These are phyloP conservation scores for Panicum miliaceum DNA, from an alignment of 176 grass and related monocot species.

Conservation along the genomic window DNA sequence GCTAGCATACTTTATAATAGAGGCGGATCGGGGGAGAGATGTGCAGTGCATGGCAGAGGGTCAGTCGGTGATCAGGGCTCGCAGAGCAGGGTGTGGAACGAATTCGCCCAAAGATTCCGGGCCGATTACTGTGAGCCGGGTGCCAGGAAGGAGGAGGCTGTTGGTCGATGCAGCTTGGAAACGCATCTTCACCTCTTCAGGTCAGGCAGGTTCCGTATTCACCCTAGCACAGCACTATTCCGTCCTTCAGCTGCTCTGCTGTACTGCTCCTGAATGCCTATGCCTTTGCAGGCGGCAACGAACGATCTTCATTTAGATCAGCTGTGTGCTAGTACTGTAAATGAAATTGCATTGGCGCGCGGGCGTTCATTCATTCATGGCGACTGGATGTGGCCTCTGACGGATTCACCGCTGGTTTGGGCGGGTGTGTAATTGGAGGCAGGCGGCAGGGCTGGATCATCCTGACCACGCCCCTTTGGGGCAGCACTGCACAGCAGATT, in stretches of 20 bases:
- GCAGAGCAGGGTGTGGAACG: slow-evolving; percentile 3
- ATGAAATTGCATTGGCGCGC: neutral
- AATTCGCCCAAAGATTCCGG: slow-evolving; percentile 23
- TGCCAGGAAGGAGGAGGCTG: neutral
- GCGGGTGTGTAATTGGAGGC: too few species aligned
- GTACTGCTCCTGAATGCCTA: neutral
- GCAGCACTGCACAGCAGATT: too few species aligned
- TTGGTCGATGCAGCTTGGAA: neutral
- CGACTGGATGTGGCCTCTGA: neutral
- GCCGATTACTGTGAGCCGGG: neutral
- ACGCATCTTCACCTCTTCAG: neutral
- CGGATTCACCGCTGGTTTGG: too few species aligned
- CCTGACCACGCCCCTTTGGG: neutral
- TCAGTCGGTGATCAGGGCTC: neutral
- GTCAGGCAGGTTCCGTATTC: neutral
- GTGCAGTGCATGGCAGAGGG: neutral
- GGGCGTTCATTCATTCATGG: slow-evolving; percentile 14
- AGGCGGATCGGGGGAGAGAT: neutral
- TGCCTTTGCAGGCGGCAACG: neutral
- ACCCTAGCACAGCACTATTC: neutral
- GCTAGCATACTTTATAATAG: too few species aligned
- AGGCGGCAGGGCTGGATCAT: too few species aligned
- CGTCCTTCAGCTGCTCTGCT: neutral
- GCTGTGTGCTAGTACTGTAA: neutral
- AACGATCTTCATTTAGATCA: too few species aligned